A percentile compares a stretch with the other conserved stretches of the same genome.
phyloP scores from a whole-genome alignment of 2,329 filamentous ascomycete species.

The Akanthomyces lecanii region DNA sequence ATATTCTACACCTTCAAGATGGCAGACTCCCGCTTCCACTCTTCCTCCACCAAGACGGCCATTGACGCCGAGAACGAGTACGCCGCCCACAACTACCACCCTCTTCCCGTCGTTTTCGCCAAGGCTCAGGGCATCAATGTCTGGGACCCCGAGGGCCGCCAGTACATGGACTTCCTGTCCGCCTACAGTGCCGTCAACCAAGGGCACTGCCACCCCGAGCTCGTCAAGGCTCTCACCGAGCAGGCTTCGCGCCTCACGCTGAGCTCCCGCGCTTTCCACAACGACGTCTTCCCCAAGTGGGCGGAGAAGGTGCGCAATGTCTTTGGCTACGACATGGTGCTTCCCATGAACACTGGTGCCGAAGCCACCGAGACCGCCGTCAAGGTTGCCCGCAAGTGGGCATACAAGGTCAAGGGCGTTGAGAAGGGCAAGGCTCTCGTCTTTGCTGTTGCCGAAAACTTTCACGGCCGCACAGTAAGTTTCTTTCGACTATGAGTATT shows the following conservation, averaged over 20 bases:
- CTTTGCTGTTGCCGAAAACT: slow-evolving; percentile 85
- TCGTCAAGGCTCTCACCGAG: slow-evolving; percentile 83
- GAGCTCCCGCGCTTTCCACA: slow-evolving; percentile 94
- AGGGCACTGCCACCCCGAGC: slow-evolving; percentile 94
- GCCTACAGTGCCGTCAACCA: slow-evolving; percentile 98
- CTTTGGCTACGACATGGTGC: slow-evolving; percentile 95
- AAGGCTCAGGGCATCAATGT: slow-evolving; percentile 80
- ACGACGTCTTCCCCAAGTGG: slow-evolving; percentile 95
- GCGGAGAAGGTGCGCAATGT: slow-evolving; percentile 84
- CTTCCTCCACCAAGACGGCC: slow-evolving; percentile 71
- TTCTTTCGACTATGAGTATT: neutral
- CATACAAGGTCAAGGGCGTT: slow-evolving; percentile 92
- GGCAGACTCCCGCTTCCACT: slow-evolving; percentile 59
- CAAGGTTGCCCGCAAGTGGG: slow-evolving; percentile 97
- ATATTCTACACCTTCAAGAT: slow-evolving; percentile 34
- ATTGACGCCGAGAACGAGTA: slow-evolving; percentile 77
- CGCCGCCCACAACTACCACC: slow-evolving; percentile 98
- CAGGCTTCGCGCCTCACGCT: slow-evolving; percentile 87
- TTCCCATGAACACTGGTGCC: slow-evolving; percentile 97
- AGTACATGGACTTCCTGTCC: slow-evolving; percentile 97
- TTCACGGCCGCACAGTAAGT: slow-evolving; percentile 88
- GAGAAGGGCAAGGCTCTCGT: slow-evolving; percentile 78
- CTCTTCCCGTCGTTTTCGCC: slow-evolving; percentile 88
- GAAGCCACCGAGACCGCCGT: slow-evolving; percentile 95
- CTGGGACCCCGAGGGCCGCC: slow-evolving; percentile 93